Evolutionary conservation across 108 stramenopile genomes (phyloP).

Genomic region (Cyclotella cryptica): DNA sequence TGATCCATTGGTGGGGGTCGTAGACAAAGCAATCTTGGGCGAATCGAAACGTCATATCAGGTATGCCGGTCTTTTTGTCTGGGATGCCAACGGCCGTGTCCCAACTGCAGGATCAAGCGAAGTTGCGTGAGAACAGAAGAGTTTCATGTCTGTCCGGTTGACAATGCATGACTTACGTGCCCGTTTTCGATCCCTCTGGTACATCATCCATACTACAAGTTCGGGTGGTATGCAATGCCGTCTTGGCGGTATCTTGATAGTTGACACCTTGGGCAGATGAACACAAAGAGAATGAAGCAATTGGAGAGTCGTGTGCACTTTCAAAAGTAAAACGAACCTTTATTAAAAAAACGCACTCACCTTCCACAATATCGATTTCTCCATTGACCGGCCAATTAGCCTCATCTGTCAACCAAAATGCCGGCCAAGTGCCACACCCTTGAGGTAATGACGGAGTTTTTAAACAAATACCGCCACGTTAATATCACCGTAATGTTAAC

Average conservation of each 20-base stretch:
- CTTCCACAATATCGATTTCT: conserved; percentile 92
- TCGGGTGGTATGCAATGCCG: conserved; percentile 78
- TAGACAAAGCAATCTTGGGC: conserved; percentile 87
- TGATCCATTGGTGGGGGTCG: conserved; percentile 91
- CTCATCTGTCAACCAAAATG: conserved; percentile 90
- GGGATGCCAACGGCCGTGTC: conserved; percentile 89
- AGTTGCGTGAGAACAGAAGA: background rate
- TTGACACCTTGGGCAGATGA: conserved; percentile 69
- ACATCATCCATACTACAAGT: conserved; percentile 61
- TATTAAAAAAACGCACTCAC: background rate
- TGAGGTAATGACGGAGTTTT: too few species aligned
- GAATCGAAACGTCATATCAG: conserved; percentile 67
- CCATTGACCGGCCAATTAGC: conserved; percentile 86
- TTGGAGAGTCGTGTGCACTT: background rate
- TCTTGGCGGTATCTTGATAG: conserved; percentile 79
- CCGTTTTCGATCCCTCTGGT: conserved; percentile 73
- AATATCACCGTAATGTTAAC: background rate
- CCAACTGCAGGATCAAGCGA: conserved; percentile 42
- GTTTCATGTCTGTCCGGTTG: background rate
- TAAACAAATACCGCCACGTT: background rate
- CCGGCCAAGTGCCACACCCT: conserved; percentile 90
- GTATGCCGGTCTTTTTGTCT: conserved; percentile 69
- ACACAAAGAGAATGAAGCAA: background rate
- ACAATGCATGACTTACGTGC: conserved; percentile 28
- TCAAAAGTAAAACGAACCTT: background rate